Evolutionary conservation across 352 stramenopile genomes (phyloP).

Genomic region (Plasmopara viticola): DNA sequence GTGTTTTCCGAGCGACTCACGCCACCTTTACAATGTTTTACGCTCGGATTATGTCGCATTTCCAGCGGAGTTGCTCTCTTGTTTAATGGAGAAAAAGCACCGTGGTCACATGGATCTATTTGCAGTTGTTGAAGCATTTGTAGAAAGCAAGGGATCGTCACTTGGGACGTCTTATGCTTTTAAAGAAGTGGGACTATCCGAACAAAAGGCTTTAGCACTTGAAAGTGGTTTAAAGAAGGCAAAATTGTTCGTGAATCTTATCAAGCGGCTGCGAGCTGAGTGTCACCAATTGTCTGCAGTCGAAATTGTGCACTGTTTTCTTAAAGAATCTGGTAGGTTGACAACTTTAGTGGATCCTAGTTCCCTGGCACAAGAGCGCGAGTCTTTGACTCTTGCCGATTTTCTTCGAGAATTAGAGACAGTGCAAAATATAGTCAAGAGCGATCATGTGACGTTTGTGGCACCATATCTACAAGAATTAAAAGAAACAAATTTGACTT

Average conservation of each 20-base stretch:
- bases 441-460: slow-evolving; percentile 55
- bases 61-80: slow-evolving; percentile 46
- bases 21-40: slow-evolving; percentile 72
- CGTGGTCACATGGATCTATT: slow-evolving; percentile 44
- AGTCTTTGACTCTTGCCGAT: slow-evolving; percentile 55
- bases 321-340: slow-evolving; percentile 44
- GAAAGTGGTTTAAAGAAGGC: slow-evolving; percentile 26
- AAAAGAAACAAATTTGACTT: slow-evolving; percentile 33
- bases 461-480: slow-evolving; percentile 67
- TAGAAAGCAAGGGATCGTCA: slow-evolving; percentile 26
- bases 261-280: slow-evolving; percentile 34
- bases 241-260: slow-evolving; percentile 32
- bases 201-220: slow-evolving; percentile 8
- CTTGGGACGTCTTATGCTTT: slow-evolving; percentile 13
- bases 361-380: slow-evolving; percentile 40
- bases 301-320: slow-evolving; percentile 58
- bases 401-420: slow-evolving; percentile 62
- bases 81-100: slow-evolving; percentile 59
- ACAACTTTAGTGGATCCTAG: slow-evolving; percentile 40
- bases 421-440: slow-evolving; percentile 50
- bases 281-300: slow-evolving; percentile 47
- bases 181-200: slow-evolving; percentile 10
- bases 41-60: slow-evolving; percentile 58
- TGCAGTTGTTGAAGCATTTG: slow-evolving; percentile 44
- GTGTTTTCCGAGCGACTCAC: slow-evolving; percentile 57